Conservation (phyloP, 192 early-diverging fungal species). For the Oehlia diaphana region DNA sequence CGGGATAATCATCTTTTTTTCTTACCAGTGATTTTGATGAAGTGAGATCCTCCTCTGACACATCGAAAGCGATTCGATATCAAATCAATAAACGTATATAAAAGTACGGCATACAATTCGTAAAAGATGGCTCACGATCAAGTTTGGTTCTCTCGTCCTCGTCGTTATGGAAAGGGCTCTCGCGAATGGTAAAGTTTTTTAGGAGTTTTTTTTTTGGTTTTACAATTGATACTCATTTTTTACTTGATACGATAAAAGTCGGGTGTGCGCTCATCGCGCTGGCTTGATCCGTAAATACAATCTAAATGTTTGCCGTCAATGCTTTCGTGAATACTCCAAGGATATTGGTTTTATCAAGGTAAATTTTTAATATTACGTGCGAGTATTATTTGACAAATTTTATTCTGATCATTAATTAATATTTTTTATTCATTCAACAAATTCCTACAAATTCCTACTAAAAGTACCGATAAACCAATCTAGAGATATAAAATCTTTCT, state of each 20-base stretch:
- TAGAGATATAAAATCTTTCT: no score
- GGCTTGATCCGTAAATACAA: conserved; percentile 99
- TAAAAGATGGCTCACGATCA: conserved; percentile 91
- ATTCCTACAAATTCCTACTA: no score
- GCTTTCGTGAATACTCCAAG: conserved; percentile 98
- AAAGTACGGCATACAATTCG: not conserved
- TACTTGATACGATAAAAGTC: conserved; percentile 50
- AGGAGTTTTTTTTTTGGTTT: not conserved
- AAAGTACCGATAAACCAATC: no score
- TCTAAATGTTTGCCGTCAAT: conserved; percentile 99
- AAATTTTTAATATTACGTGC: conserved; percentile 1
- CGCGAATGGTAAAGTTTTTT: conserved; percentile 80
- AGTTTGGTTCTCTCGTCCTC: conserved; percentile 98
- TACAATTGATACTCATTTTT: not conserved
- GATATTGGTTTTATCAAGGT: conserved; percentile 99
- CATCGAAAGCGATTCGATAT: not conserved
- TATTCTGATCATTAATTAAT: no score
- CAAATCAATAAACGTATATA: not conserved
- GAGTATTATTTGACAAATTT: no score
- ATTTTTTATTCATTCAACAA: no score
- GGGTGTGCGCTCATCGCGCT: conserved; percentile 98
- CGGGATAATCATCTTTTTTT: no score
- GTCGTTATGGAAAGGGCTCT: conserved; percentile 97
- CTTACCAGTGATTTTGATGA: no score
- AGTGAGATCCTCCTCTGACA: not conserved